Percentiles rank a stretch among this genome's conserved stretches.
These are phyloP conservation scores for Iris pallida DNA, from an alignment of 116 monocot species.

Conservation along the genomic window DNA sequence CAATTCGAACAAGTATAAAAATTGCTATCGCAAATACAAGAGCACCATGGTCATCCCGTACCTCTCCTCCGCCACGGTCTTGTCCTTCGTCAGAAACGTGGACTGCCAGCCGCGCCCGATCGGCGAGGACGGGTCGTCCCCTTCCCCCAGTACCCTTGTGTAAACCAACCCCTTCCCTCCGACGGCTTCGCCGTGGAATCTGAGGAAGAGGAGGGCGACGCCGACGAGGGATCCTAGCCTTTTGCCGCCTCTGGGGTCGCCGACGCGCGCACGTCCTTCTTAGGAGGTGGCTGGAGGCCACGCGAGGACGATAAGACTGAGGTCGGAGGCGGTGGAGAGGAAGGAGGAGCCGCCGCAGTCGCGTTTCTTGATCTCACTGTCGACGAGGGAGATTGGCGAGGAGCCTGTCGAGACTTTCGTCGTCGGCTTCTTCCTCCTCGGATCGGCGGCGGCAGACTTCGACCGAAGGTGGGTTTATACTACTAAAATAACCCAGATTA, in stretches of 20 bases:
- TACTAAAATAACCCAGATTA: no score
- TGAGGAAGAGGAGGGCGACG: neutral
- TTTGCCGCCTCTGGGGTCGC: neutral
- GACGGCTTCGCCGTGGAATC: neutral
- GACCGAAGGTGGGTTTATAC: no score
- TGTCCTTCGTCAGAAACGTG: constrained; percentile 77
- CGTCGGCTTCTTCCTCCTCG: no score
- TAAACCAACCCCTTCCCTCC: constrained; percentile 72
- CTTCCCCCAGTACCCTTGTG: constrained; percentile 55
- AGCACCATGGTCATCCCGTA: no score
- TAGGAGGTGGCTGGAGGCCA: neutral
- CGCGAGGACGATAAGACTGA: constrained; percentile 12
- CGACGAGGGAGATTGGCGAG: constrained; percentile 16
- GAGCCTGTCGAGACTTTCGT: no score
- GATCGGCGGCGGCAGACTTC: no score
- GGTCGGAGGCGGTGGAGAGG: constrained; percentile 19
- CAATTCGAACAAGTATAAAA: no score
- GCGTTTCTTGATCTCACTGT: constrained; percentile 6
- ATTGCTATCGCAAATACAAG: no score
- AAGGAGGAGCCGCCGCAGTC: constrained; percentile 3
- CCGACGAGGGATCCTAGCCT: neutral
- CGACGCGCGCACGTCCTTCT: neutral
- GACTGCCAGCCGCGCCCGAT: constrained; percentile 95
- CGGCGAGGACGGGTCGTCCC: constrained; percentile 83
- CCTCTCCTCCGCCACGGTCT: constrained; percentile 73